phyloP scores from a whole-genome alignment of 2,329 filamentous ascomycete species.

The Hypoxylon sp. region DNA sequence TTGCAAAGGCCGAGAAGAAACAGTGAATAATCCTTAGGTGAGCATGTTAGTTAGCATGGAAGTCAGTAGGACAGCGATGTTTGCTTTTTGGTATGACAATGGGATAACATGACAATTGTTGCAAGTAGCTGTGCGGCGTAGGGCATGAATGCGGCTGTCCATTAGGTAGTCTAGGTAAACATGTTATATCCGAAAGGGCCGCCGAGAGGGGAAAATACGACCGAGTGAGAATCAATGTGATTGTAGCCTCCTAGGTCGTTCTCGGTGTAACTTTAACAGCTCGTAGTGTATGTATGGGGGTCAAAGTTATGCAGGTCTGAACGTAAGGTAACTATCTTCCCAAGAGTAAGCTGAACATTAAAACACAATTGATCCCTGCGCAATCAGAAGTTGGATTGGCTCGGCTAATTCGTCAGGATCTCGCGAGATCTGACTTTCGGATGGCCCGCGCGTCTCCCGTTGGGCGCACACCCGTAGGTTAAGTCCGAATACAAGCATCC shows the following conservation, averaged over 20 bases:
- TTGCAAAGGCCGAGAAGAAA: constrained; percentile 1
- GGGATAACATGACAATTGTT: constrained; percentile 20
- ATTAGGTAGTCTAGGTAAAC: background rate
- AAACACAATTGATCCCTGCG: constrained; percentile 11
- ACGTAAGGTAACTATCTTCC: constrained; percentile 1
- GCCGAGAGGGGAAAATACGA: constrained; percentile 31
- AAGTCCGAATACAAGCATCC: constrained; percentile 28
- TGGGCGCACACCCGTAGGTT: constrained; percentile 8
- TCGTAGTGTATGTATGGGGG: constrained; percentile 9
- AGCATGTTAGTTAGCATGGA: constrained; percentile 10
- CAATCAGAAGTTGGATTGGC: constrained; percentile 24
- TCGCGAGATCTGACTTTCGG: constrained; percentile 38
- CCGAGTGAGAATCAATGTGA: constrained; percentile 28
- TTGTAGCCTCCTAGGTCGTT: constrained; percentile 28
- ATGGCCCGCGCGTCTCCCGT: constrained; percentile 21
- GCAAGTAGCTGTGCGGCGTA: constrained; percentile 27
- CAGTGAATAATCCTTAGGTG: constrained; percentile 5
- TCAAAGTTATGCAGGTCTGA: constrained; percentile 3
- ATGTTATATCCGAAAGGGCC: constrained; percentile 35
- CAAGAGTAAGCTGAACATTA: constrained; percentile 16
- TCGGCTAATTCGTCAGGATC: constrained; percentile 41
- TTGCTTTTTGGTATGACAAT: background rate
- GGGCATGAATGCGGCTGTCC: constrained; percentile 21
- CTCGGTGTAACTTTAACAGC: constrained; percentile 22
- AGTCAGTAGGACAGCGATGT: background rate